Percentiles rank a stretch among this genome's conserved stretches.
Conservation (phyloP, 495 filamentous ascomycete genomes). For the Xylaria bambusicola region DNA sequence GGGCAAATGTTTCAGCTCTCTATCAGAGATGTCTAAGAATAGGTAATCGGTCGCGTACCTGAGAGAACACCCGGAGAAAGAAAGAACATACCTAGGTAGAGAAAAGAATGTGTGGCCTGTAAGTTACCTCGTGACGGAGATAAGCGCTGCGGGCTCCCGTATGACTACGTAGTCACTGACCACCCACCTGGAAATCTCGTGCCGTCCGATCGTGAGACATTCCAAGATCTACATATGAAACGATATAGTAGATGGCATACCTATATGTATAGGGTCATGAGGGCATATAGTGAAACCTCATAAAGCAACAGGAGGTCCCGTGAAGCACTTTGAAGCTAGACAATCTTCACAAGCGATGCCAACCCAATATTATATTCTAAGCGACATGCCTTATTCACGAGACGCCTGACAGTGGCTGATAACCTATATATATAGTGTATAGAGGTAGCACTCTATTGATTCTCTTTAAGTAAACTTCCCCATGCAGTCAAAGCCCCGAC, state of each 20-base stretch:
- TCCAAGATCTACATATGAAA: not conserved
- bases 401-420: not conserved
- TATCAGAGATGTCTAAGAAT: constrained; percentile 10
- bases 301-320: constrained; percentile 3
- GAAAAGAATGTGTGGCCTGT: constrained; percentile 9
- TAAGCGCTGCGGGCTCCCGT: not conserved
- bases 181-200: not conserved
- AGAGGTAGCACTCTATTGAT: not conserved
- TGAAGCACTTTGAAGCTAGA: not conserved
- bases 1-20: not conserved
- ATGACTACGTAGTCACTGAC: not conserved
- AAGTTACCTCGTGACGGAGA: not conserved
- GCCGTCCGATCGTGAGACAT: not conserved
- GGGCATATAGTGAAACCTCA: not conserved
- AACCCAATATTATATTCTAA: not conserved
- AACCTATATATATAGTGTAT: not conserved
- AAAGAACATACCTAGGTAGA: not conserved
- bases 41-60: not conserved
- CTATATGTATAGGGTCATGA: not conserved
- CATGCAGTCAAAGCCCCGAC: constrained; percentile 5
- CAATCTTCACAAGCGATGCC: not conserved
- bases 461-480: constrained; percentile 6
- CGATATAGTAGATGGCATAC: not conserved
- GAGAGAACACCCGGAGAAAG: no score
- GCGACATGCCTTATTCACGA: constrained; percentile 1